Conservation (phyloP, 345 rosid genomes). For the Gossypium rotundifolium region DNA sequence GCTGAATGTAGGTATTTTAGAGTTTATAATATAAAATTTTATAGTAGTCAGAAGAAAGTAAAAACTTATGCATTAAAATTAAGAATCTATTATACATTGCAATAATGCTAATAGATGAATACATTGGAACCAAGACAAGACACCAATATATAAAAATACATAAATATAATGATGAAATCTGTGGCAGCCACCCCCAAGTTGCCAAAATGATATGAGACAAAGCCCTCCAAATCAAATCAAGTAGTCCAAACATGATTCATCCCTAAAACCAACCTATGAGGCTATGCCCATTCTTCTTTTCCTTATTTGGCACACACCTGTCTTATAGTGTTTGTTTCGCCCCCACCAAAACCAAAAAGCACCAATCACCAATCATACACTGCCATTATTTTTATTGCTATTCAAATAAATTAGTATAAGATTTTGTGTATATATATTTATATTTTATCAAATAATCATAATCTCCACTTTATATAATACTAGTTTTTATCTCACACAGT, state of each 20-base stretch:
- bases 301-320: slow-evolving; percentile 20
- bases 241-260: background rate
- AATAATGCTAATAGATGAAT: background rate
- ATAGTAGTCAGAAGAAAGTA: too few species aligned
- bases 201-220: background rate
- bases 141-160: slow-evolving; percentile 18
- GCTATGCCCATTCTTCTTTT: background rate
- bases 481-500: too few species aligned
- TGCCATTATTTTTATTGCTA: background rate
- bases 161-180: slow-evolving; percentile 1
- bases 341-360: slow-evolving; percentile 21
- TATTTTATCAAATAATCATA: too few species aligned
- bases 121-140: slow-evolving; percentile 23
- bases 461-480: too few species aligned
- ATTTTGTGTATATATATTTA: too few species aligned
- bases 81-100: background rate
- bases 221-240: background rate
- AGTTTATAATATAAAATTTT: too few species aligned
- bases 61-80: too few species aligned
- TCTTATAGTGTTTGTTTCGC: slow-evolving; percentile 4
- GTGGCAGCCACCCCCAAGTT: slow-evolving; percentile 19
- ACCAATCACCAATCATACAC: background rate
- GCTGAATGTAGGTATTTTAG: too few species aligned
- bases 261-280: slow-evolving; percentile 5
- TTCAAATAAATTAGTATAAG: too few species aligned